Base-by-base conservation (phyloP, 2,329 filamentous ascomycete genomes). In the Mycosphaerella sp. region DNA sequence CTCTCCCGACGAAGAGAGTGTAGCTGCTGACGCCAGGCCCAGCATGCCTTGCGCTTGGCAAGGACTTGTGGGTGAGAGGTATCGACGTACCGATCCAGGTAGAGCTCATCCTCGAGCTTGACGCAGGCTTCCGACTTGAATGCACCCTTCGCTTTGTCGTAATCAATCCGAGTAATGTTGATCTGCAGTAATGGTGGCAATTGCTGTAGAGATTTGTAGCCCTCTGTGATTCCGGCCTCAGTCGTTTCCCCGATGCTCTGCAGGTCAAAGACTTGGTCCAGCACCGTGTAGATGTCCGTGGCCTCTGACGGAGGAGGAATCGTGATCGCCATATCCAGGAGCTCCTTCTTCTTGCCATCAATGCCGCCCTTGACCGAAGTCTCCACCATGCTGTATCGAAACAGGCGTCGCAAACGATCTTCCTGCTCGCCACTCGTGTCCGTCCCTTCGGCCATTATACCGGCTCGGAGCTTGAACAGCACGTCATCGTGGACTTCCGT, bases 401-500 rank as follows among this genome's bases (percentile, higher is more conserved):
- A 68, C 12, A 68, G 51, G 8, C 62, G 60, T n/a, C 65, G 61
- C 17, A 71, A 57, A 2, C 59, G 55, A 67, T 97, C 93, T 17
- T 84, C 73, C 69, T 96, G 92, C 59, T 95, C 86, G 2, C 86
- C 86, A 43, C 84, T 80, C 6, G 78, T 73, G 54, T 88, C 82
- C 14, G 31, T 23, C 9, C 79, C 80, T n/a, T 79, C 79, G 5
- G 89, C 81, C 54, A 80, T 84, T 66, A 97, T 91, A 2, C 92
- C 91, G 49, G 88, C 90, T 65, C 93, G 87, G n/a, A 96, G 77
- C 48, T 93, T 86, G 66, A 92, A 90, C 55, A 96, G 82, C 26
- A 95, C 87, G 64, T 92, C 93, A 55, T 89, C 89, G 74, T 96
- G 91, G 44, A 96, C 92, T 71, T 98, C 93, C 10, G 90, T 90